phyloP scores from a whole-genome alignment of 139 green algal genomes.

The Tetradesmus obliquus region DNA sequence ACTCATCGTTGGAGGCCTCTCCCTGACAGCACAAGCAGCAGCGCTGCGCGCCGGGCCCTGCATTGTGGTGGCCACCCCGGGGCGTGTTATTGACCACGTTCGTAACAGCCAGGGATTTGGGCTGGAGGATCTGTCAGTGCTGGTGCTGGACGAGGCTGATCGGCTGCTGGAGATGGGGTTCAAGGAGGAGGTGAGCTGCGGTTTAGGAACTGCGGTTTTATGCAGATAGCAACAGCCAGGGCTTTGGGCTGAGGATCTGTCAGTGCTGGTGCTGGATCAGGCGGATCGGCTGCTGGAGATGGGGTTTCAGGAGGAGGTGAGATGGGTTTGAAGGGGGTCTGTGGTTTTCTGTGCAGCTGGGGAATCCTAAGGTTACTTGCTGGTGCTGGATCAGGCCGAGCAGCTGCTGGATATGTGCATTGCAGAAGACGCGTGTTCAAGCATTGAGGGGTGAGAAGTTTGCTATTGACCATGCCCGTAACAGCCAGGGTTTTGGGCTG shows the following conservation, averaged over 20 bases:
- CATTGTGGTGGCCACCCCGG: conserved; percentile 95
- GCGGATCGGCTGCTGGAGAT: conserved; percentile 93
- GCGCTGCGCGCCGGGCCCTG: conserved; percentile 83
- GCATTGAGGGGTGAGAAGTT: too few species aligned
- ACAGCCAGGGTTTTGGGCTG: conserved; percentile 16
- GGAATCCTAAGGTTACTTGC: conserved; percentile 77
- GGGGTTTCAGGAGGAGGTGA: conserved; percentile 86
- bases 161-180: conserved; percentile 95
- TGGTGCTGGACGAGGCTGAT: conserved; percentile 98
- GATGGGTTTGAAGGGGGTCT: not conserved
- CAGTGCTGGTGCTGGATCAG: conserved; percentile 96
- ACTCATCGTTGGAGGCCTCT: conserved; percentile 96
- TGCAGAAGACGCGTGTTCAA: not conserved
- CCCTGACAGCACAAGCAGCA: conserved; percentile 84
- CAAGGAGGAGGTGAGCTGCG: conserved; percentile 68
- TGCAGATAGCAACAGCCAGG: not conserved
- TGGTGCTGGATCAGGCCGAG: conserved; percentile 97
- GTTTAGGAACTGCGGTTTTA: not conserved
- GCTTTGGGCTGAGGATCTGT: conserved; percentile 91
- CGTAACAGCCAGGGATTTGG: conserved; percentile 62
- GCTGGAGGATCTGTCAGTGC: conserved; percentile 92
- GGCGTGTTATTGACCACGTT: conserved; percentile 1
- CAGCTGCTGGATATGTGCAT: conserved; percentile 86
- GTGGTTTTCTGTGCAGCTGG: conserved; percentile 65
- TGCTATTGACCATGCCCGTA: not conserved